These are phyloP conservation scores for Podospora pseudoanserina DNA, from an alignment of 495 filamentous ascomycete species.

Conservation along the genomic window DNA sequence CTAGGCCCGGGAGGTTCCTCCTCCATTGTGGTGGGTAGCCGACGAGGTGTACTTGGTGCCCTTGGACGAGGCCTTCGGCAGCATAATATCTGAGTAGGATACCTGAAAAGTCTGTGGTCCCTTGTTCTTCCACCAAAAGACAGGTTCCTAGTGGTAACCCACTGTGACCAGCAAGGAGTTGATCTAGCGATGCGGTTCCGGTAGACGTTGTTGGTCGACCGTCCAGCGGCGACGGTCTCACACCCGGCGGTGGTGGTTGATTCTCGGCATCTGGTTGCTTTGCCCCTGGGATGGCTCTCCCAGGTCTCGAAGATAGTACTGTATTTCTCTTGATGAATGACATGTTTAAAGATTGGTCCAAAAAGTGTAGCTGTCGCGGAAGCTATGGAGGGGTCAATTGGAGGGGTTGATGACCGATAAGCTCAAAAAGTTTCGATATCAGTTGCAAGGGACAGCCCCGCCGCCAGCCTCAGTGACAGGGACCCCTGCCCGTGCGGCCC, in stretches of 20 bases:
- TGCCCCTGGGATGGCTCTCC: constrained; percentile 25
- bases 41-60: constrained; percentile 81
- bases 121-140: constrained; percentile 82
- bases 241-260: constrained; percentile 55
- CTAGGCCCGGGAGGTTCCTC: constrained; percentile 73
- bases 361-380: neutral
- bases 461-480: neutral
- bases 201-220: constrained; percentile 88
- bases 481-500: constrained; percentile 4
- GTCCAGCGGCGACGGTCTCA: constrained; percentile 85
- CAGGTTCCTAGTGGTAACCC: constrained; percentile 79
- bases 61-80: constrained; percentile 89
- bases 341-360: constrained; percentile 48
- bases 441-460: neutral
- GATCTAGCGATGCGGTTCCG: constrained; percentile 78
- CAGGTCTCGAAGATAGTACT: constrained; percentile 50
- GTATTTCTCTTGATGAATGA: constrained; percentile 88
- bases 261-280: constrained; percentile 33
- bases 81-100: constrained; percentile 84
- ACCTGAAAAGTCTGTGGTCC: constrained; percentile 91
- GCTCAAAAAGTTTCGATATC: neutral
- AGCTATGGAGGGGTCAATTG: neutral
- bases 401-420: neutral
- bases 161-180: constrained; percentile 80
- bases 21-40: constrained; percentile 77